Base-by-base conservation (phyloP, 164 flowering plant species). In the Malania oleifera region DNA sequence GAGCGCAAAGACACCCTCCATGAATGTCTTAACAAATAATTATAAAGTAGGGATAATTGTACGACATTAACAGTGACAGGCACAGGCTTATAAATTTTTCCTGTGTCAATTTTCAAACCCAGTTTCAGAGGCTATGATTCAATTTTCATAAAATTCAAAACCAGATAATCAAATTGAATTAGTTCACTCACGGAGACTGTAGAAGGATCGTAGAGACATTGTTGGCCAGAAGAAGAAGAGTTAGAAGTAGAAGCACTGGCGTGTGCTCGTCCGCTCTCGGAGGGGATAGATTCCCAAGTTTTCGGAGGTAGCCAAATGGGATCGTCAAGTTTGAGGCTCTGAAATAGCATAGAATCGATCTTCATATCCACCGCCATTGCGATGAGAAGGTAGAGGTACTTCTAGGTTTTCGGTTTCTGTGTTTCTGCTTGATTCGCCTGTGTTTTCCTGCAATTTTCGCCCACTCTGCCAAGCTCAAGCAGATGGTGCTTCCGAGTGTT, bases 241-340 rank as follows among this genome's bases (percentile, higher is more conserved):
- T 17, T 17, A 17, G 43, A 7, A 12, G 1, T 3, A 8, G 50
- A 46, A 43, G 46, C 4, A 7, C 5, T n/a, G 46, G 46, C 2
- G 26, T 19, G 50, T 8, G 50, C 7, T 11, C 2, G 26, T 13
- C 26, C 26, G 3, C 26, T 46, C 14, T 23, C 26, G 14, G 50
- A 20, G 14, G 3, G 50, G 2, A 46, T 23, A 25, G 50, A 46
- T 22, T 46, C 50, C 50, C 50, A 46, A 12, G 50, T 25, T 26
- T 22, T 46, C 2, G 50, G 50, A 20, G 50, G 26, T 8, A 46
- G 25, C 50, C 26, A 46, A 1, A 46, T 46, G 10, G 50, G 50
- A 23, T 46, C 50, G 26, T 46, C 50, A 25, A 46, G 9, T 46
- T 46, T 46, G 26, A 46, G 50, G 50, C 26, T 46, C 26, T 46